Conservation (phyloP, 163 green algal species). For the Scenedesmus sp. region DNA sequence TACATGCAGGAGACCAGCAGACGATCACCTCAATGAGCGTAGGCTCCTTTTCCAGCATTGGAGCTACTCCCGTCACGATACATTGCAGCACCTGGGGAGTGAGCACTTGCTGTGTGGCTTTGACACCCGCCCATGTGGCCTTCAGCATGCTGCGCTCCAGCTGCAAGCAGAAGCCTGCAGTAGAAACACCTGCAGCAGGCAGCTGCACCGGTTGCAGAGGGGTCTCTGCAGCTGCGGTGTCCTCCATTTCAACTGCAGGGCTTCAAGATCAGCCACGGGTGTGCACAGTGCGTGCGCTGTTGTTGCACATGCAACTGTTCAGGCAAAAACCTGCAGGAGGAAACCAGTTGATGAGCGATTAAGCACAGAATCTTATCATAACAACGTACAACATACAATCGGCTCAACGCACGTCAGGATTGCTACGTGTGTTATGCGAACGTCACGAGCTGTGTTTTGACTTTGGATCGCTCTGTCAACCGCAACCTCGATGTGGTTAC, state of each 20-base stretch:
- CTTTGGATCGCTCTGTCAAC: not conserved
- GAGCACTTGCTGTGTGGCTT: slow-evolving; percentile 15
- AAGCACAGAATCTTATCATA: too few relatives aligned
- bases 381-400: too few relatives aligned
- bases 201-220: not conserved
- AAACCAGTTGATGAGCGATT: not conserved
- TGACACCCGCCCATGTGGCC: slow-evolving; percentile 36
- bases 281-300: not conserved
- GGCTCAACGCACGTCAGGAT: too few relatives aligned
- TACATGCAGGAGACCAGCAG: not conserved
- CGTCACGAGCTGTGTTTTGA: not conserved
- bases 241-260: not conserved
- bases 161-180: slow-evolving; percentile 10
- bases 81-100: not conserved
- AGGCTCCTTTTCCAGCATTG: slow-evolving; percentile 38
- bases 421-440: not conserved
- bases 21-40: slow-evolving; percentile 55
- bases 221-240: not conserved
- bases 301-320: not conserved
- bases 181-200: not conserved
- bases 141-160: slow-evolving; percentile 15
- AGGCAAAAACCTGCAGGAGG: not conserved
- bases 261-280: not conserved
- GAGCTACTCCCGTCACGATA: slow-evolving; percentile 11
- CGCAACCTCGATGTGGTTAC: too few relatives aligned